phyloP scores from a whole-genome alignment of 148 eudicot genomes.

The Pouteria glomerata region DNA sequence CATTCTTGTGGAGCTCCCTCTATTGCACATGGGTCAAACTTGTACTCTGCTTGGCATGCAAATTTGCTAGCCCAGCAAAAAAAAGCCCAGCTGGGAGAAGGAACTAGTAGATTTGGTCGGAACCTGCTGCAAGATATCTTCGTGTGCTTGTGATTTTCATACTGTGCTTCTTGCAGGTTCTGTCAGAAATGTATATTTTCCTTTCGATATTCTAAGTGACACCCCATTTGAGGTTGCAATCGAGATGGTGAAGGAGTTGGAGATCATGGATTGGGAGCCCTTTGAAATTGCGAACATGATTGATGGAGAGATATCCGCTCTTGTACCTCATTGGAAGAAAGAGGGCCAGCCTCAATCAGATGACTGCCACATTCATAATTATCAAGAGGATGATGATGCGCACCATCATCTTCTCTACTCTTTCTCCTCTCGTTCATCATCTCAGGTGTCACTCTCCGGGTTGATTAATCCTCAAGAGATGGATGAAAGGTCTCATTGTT shows the following conservation, averaged over 20 bases:
- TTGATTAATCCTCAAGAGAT: conserved; percentile 10
- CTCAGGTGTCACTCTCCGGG: conserved; percentile 32
- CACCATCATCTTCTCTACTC: conserved; percentile 17
- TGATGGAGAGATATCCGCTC: conserved; percentile 37
- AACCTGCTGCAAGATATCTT: background rate
- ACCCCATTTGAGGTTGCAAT: conserved; percentile 41
- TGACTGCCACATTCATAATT: conserved; percentile 11
- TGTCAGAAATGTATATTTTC: conserved; percentile 38
- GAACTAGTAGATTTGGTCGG: background rate
- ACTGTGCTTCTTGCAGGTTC: conserved; percentile 25
- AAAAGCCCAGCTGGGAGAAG: background rate
- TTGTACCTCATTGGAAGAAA: conserved; percentile 37
- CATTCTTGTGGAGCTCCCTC: background rate
- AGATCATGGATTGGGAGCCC: conserved; percentile 43
- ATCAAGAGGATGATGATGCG: conserved; percentile 26
- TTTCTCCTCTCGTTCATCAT: conserved; percentile 37
- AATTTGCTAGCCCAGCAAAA: background rate
- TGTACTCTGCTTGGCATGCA: background rate
- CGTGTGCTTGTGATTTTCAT: background rate
- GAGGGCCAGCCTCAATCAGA: conserved; percentile 12
- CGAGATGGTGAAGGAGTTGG: conserved; percentile 57
- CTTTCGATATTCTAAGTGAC: conserved; percentile 39
- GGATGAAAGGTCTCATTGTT: conserved; percentile 7
- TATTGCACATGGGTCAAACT: background rate
- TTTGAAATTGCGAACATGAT: conserved; percentile 48